These are phyloP conservation scores for Trypanosoma mega DNA, from an alignment of 208 protist genomes.

Conservation along the genomic window DNA sequence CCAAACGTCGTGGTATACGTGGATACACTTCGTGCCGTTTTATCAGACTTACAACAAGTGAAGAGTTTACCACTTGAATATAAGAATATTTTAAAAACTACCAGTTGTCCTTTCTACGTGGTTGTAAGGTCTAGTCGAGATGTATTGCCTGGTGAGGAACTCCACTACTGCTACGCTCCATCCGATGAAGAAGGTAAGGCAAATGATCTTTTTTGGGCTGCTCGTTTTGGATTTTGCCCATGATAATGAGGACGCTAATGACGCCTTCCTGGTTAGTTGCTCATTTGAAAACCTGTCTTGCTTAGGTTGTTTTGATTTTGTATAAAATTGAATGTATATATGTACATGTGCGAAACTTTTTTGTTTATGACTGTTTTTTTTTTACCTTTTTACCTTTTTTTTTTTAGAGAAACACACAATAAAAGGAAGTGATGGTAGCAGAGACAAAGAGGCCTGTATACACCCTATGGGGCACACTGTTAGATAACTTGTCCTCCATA, in stretches of 20 bases:
- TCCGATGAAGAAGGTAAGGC: slow-evolving; percentile 3
- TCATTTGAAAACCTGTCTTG: no score
- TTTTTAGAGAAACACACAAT: background rate
- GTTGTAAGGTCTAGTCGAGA: slow-evolving; percentile 37
- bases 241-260: no score
- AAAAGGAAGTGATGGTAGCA: no score
- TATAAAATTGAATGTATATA: no score
- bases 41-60: slow-evolving; percentile 8
- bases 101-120: slow-evolving; percentile 44
- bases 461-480: slow-evolving; percentile 8
- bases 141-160: slow-evolving; percentile 38
- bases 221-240: slow-evolving; percentile 61
- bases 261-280: no score
- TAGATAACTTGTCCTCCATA: background rate
- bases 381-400: background rate
- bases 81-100: background rate
- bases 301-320: slow-evolving; percentile 8
- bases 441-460: background rate
- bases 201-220: slow-evolving; percentile 64
- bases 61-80: slow-evolving; percentile 22
- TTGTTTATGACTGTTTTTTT: background rate
- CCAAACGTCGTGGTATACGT: slow-evolving; percentile 49
- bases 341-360: no score
- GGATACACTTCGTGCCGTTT: slow-evolving; percentile 18
- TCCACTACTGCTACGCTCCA: slow-evolving; percentile 66